These are phyloP conservation scores for Calonectria henricotiae DNA, from an alignment of 2,329 filamentous ascomycete species.

Conservation along the genomic window DNA sequence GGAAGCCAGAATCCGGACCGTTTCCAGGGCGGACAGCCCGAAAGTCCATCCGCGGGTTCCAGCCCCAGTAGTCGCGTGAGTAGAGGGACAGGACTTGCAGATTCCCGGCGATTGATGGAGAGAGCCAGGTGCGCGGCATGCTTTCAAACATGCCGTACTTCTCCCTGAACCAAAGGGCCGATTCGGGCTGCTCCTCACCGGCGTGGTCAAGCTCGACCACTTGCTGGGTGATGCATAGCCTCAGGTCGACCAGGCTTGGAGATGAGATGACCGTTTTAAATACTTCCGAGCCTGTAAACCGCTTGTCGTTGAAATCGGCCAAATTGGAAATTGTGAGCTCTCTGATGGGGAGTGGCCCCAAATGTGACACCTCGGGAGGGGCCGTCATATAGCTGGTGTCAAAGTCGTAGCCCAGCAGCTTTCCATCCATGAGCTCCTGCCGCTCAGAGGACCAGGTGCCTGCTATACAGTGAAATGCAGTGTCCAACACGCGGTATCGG, in stretches of 20 bases:
- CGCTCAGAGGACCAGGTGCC: conserved; percentile 22
- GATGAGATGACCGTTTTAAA: conserved; percentile 26
- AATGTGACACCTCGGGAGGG: neutral
- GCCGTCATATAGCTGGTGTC: conserved; percentile 4
- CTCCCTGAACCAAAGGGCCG: conserved; percentile 27
- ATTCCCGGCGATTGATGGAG: conserved; percentile 44
- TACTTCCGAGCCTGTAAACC: conserved; percentile 13
- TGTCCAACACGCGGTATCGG: conserved; percentile 35
- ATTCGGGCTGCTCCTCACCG: neutral
- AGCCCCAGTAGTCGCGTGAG: conserved; percentile 58
- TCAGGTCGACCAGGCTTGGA: conserved; percentile 18
- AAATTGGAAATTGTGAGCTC: conserved; percentile 35
- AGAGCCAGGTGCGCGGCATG: conserved; percentile 48
- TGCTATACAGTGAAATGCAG: conserved; percentile 32
- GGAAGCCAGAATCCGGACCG: conserved; percentile 47
- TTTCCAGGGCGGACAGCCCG: conserved; percentile 45
- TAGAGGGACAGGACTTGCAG: conserved; percentile 60
- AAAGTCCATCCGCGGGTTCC: conserved; percentile 59
- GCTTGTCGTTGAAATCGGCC: conserved; percentile 30
- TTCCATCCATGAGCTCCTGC: conserved; percentile 22
- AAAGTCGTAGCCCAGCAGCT: conserved; percentile 13
- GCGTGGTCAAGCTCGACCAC: conserved; percentile 15
- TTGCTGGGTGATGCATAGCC: conserved; percentile 27
- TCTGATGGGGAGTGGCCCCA: conserved; percentile 17
- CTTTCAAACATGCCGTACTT: conserved; percentile 47